Percentiles rank a stretch among this genome's conserved stretches.
phyloP scores from a whole-genome alignment of 2,329 filamentous ascomycete genomes.

The Xylaria sp. region DNA sequence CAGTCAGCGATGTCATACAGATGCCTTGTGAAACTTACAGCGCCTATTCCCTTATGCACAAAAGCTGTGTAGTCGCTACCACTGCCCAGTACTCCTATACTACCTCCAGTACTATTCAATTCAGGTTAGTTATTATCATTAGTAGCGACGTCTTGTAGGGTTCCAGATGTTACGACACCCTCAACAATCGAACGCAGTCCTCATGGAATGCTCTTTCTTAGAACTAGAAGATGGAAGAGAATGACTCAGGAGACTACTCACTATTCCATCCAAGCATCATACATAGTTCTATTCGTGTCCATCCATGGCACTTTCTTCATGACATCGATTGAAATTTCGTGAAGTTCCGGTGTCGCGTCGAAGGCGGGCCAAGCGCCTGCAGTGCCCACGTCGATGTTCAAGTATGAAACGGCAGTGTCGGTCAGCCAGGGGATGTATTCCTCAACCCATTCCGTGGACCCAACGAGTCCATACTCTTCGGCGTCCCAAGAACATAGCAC shows the following conservation, averaged over 20 bases:
- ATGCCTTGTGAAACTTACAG: constrained; percentile 45
- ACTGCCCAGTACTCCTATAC: constrained; percentile 68
- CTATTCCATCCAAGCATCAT: constrained; percentile 55
- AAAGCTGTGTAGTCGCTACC: constrained; percentile 76
- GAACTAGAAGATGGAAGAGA: not conserved
- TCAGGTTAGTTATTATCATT: not conserved
- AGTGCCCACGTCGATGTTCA: constrained; percentile 80
- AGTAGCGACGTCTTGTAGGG: no score
- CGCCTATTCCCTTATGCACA: constrained; percentile 62
- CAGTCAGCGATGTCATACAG: constrained; percentile 37
- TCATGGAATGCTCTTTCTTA: not conserved
- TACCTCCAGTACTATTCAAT: constrained; percentile 51
- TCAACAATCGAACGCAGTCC: not conserved
- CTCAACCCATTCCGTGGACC: constrained; percentile 88
- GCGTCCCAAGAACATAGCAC: constrained; percentile 79
- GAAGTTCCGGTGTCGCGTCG: constrained; percentile 72
- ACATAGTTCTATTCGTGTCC: constrained; percentile 53
- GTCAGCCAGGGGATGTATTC: constrained; percentile 82
- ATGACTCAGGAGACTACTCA: constrained; percentile 9
- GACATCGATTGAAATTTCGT: constrained; percentile 70
- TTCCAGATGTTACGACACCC: not conserved
- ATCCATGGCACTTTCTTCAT: constrained; percentile 72
- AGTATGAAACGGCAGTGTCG: constrained; percentile 75
- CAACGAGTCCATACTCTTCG: constrained; percentile 82
- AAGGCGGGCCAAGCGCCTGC: constrained; percentile 67